Conservation (phyloP, 306 rosid species). For the Pachyrhizus erosus region DNA sequence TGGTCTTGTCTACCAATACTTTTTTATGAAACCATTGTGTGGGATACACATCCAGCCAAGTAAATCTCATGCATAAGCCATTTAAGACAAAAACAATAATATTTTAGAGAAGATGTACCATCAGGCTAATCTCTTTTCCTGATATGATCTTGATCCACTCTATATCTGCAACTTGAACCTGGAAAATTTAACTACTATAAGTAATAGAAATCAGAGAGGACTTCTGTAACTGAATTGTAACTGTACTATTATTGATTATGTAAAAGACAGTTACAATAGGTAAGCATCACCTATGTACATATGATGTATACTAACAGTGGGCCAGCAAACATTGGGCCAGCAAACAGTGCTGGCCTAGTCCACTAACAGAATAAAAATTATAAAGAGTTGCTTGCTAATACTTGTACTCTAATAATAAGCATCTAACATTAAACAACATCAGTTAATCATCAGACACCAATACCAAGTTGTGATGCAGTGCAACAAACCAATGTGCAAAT, state of each 20-base stretch:
- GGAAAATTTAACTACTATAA: slow-evolving; percentile 41
- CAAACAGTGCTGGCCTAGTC: too few species aligned
- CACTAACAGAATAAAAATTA: too few species aligned
- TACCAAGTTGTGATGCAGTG: slow-evolving; percentile 25
- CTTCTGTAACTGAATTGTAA: too few species aligned
- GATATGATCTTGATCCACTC: slow-evolving; percentile 85
- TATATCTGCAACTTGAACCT: slow-evolving; percentile 93
- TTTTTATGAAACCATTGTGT: slow-evolving; percentile 1
- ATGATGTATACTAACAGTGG: too few species aligned
- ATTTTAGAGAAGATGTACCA: slow-evolving; percentile 60
- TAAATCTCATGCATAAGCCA: slow-evolving; percentile 14
- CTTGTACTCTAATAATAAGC: too few species aligned
- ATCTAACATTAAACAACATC: slow-evolving; percentile 25
- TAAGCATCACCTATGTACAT: too few species aligned
- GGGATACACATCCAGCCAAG: not conserved
- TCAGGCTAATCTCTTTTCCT: slow-evolving; percentile 75
- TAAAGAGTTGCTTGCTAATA: too few species aligned
- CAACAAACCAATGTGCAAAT: slow-evolving; percentile 11
- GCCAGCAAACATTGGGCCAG: too few species aligned
- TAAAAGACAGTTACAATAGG: too few species aligned
- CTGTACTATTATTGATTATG: too few species aligned
- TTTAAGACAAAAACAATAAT: slow-evolving; percentile 30
- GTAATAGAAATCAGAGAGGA: too few species aligned
- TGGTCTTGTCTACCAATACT: not conserved
- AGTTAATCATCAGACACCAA: slow-evolving; percentile 26